Base-by-base conservation (phyloP, 75 land plant genomes). In the Cupressus sempervirens region DNA sequence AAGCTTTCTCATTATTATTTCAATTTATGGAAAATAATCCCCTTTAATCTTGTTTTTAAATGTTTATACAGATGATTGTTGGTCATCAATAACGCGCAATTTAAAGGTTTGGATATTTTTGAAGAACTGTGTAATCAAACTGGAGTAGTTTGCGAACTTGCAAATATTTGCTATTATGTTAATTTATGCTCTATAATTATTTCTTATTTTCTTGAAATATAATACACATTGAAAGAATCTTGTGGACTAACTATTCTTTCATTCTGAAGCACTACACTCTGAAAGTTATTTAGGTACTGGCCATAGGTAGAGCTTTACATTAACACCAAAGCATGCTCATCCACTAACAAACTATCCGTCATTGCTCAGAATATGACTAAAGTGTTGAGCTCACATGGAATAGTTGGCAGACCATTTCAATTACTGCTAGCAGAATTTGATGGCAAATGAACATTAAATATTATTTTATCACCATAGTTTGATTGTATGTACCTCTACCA, bases 41-140 rank as follows among this genome's bases (percentile, higher is more conserved):
- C 7, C 41, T 5, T 10, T 83, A 36, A 7, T 56, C 82, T 34
- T 81, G 54, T 40, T 15, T 26, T 82, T 26, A 43, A 50, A 20
- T 67, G 54, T 46, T 80, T 50, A 48, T 74, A 62, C 92, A 95
- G 99, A 97, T 93, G 99, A 97, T 94, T 97, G 99, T 84, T 97
- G 99, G 99, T 91, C 96, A 83, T 86, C 89, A 70, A 34, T 9
- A 7, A 30, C 7, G 1, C 86, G 95, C 20, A 84, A 92, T 84
- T 15, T 12, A 35, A 43, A 93, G 91, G 94, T 93, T 29, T n/a
- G 86, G 4, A 32, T 46, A 45, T 76, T 29, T 70, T 67, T 81
- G 34, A 48, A 82, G 34, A 32, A 23, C 7, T 40, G 13, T 79
- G n/a, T 79, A 45, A 79, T 41, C 32, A 43, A 72, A 72, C 30